A percentile compares a stretch with the other conserved stretches of the same genome.
Conservation (phyloP, 1,284 basidiomycete genomes). For the Pseudozyma flocculosa region DNA sequence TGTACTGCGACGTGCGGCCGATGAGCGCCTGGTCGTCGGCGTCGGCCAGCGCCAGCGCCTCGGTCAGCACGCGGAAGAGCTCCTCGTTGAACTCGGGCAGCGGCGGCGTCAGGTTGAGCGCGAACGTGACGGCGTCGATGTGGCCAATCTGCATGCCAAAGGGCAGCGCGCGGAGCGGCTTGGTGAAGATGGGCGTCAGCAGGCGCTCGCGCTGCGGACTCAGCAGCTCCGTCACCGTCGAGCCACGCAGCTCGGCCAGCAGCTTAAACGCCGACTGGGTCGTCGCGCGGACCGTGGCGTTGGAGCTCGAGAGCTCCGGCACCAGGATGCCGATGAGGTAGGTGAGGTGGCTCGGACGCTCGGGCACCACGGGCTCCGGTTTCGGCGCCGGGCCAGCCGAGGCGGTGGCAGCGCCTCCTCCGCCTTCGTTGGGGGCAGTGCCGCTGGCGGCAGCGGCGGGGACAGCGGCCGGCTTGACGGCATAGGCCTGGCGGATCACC, state of each 20-base stretch:
- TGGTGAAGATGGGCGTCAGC: slow-evolving; percentile 86
- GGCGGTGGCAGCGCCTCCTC: slow-evolving; percentile 2
- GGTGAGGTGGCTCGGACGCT: slow-evolving; percentile 49
- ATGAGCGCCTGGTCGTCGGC: slow-evolving; percentile 85
- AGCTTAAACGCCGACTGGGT: slow-evolving; percentile 80
- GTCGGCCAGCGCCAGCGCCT: slow-evolving; percentile 91
- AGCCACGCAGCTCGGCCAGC: slow-evolving; percentile 73
- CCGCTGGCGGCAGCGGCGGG: neutral
- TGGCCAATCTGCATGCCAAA: slow-evolving; percentile 97
- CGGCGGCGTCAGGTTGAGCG: slow-evolving; percentile 74
- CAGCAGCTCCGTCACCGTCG: slow-evolving; percentile 75
- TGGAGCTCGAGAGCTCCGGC: slow-evolving; percentile 84
- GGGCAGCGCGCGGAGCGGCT: slow-evolving; percentile 92
- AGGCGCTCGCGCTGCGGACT: slow-evolving; percentile 83
- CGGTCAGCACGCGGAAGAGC: slow-evolving; percentile 85
- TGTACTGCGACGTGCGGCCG: slow-evolving; percentile 72
- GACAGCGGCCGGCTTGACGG: slow-evolving; percentile 17
- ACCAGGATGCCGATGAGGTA: slow-evolving; percentile 81
- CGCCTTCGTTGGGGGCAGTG: neutral
- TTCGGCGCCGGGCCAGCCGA: slow-evolving; percentile 19
- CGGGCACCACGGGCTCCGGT: slow-evolving; percentile 24
- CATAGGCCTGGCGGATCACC: slow-evolving; percentile 66
- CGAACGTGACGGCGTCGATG: slow-evolving; percentile 95
- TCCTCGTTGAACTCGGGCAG: slow-evolving; percentile 89
- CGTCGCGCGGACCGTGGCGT: slow-evolving; percentile 79